A percentile compares a stretch with the other conserved stretches of the same genome.
phyloP scores from a whole-genome alignment of 495 filamentous ascomycete genomes.

The Podospora bellae-mahoneyi region DNA sequence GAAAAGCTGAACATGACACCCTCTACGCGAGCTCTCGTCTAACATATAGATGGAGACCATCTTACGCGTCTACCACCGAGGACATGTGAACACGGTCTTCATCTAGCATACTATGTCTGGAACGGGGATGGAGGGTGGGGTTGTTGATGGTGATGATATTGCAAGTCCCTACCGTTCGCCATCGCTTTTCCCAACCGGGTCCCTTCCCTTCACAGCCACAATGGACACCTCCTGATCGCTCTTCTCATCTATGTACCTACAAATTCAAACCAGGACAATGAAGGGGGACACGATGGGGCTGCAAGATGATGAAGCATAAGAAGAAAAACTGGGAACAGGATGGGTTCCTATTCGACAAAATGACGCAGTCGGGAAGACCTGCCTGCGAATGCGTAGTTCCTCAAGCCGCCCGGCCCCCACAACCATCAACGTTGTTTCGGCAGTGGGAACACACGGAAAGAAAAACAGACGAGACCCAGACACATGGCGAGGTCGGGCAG shows the following conservation, averaged over 20 bases:
- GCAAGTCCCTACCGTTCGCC: neutral
- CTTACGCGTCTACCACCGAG: neutral
- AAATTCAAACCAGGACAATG: neutral
- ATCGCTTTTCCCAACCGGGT: neutral
- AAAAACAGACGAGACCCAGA: neutral
- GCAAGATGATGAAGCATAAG: neutral
- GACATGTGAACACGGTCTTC: neutral
- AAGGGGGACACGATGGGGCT: constrained; percentile 1
- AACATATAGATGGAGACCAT: neutral
- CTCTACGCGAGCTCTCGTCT: no score
- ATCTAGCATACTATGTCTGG: neutral
- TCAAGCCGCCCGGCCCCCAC: neutral
- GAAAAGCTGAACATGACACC: neutral
- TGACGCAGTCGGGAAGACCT: constrained; percentile 10
- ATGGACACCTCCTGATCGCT: neutral
- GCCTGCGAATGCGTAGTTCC: neutral
- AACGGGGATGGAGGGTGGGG: no score
- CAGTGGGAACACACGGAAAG: neutral
- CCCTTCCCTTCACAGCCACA: neutral
- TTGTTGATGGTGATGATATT: neutral
- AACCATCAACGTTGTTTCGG: neutral
- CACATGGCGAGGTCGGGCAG: neutral
- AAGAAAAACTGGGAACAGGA: neutral
- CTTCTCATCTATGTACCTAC: neutral
- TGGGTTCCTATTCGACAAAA: constrained; percentile 7